These are phyloP conservation scores for Colletotrichum sp. DNA, from an alignment of 2,329 filamentous ascomycete species.

Conservation along the genomic window DNA sequence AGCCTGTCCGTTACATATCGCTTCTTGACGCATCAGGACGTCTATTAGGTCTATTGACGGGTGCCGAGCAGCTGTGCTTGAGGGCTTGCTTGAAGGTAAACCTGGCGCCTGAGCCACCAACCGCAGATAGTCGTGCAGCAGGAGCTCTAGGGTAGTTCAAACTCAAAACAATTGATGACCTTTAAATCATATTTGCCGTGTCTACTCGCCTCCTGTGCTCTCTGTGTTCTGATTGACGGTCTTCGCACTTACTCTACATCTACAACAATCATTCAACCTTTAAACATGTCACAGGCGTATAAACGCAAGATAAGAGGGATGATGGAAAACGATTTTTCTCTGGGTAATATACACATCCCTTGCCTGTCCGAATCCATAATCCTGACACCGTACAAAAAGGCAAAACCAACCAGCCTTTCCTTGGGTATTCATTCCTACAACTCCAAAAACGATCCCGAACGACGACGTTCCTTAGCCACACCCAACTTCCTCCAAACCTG, in stretches of 20 bases:
- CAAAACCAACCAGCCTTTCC: neutral
- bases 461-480: too few species aligned
- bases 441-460: neutral
- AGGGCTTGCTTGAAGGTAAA: too few species aligned
- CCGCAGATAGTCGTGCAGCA: fast-evolving
- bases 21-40: fast-evolving
- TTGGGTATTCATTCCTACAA: neutral
- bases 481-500: too few species aligned
- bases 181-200: neutral
- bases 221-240: neutral
- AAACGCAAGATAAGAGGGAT: neutral
- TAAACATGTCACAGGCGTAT: neutral
- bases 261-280: neutral
- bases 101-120: neutral
- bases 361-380: neutral
- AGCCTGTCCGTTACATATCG: neutral
- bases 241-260: too few species aligned
- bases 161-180: neutral
- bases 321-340: neutral
- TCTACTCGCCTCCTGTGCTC: neutral
- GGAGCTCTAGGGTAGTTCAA: neutral
- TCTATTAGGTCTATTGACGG: too few species aligned
- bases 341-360: neutral
- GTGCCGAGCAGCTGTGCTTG: too few species aligned
- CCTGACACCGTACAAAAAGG: fast-evolving